Evolutionary conservation across 2,329 filamentous ascomycete species (phyloP).

Genomic region (Colletotrichum lini): DNA sequence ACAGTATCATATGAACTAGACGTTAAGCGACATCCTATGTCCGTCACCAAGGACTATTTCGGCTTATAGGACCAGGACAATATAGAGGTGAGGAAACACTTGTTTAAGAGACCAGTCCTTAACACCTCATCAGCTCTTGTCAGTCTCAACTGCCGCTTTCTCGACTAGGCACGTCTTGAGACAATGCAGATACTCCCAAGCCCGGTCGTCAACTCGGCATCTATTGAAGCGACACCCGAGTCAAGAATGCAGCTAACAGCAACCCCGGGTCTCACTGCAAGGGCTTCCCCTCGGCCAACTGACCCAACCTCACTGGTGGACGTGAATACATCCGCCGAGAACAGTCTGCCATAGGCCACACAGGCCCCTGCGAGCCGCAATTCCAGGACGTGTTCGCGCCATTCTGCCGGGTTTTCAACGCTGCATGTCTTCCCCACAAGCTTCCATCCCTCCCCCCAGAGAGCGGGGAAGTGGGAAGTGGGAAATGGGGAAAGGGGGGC

Average conservation of each 20-base stretch:
- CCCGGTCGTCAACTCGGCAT: neutral
- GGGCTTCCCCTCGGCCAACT: neutral
- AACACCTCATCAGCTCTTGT: too few relatives aligned
- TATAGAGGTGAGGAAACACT: too few relatives aligned
- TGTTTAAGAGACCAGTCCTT: too few relatives aligned
- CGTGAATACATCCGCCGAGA: slow-evolving; percentile 4
- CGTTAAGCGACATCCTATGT: too few relatives aligned
- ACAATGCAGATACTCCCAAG: neutral
- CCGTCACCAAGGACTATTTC: too few relatives aligned
- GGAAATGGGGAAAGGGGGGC: neutral
- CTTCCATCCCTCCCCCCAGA: neutral
- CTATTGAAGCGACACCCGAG: slow-evolving; percentile 11
- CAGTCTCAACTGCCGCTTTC: too few relatives aligned
- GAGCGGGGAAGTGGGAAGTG: slow-evolving; percentile 9
- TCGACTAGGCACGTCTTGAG: too few relatives aligned
- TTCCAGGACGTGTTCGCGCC: neutral
- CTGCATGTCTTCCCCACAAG: neutral
- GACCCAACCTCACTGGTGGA: slow-evolving; percentile 23
- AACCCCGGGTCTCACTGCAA: neutral
- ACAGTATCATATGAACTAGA: too few relatives aligned
- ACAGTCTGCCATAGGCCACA: neutral
- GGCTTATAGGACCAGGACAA: too few relatives aligned
- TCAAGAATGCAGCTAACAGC: neutral
- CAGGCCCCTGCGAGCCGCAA: neutral
- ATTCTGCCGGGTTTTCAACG: neutral